These are phyloP conservation scores for Boletus pseudo-olivaceus DNA, from an alignment of 768 basidiomycete species.

Conservation along the genomic window DNA sequence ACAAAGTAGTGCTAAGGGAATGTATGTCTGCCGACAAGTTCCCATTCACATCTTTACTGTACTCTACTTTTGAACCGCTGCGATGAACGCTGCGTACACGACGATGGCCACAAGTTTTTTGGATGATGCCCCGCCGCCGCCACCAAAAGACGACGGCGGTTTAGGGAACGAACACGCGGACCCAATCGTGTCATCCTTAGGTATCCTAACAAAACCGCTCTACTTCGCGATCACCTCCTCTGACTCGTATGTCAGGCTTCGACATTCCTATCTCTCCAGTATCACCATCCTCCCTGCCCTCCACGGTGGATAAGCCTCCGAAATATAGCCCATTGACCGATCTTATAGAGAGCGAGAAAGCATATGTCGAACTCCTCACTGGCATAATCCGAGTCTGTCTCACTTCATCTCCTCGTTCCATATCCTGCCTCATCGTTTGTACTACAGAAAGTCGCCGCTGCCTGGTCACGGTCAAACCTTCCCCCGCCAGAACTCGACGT, in stretches of 20 bases:
- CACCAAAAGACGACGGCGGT: conserved; percentile 17
- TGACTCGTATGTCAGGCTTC: conserved; percentile 21
- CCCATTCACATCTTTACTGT: neutral
- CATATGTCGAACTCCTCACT: conserved; percentile 87
- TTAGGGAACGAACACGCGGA: neutral
- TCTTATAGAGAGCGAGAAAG: conserved; percentile 90
- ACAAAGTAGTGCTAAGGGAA: neutral
- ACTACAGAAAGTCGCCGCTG: conserved; percentile 90
- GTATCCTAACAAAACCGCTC: conserved; percentile 12
- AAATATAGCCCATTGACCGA: conserved; percentile 83
- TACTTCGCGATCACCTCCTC: conserved; percentile 6
- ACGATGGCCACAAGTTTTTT: neutral
- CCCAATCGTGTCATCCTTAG: conserved; percentile 20
- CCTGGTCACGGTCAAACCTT: conserved; percentile 94
- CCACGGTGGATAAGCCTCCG: conserved; percentile 48
- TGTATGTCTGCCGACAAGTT: neutral
- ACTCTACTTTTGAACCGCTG: too few relatives aligned
- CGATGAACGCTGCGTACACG: neutral
- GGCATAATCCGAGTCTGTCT: conserved; percentile 82
- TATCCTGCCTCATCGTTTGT: conserved; percentile 11
- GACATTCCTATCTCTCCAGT: conserved; percentile 21
- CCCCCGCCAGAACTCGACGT: conserved; percentile 88
- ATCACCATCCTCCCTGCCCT: conserved; percentile 20
- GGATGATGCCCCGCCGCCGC: conserved; percentile 11
- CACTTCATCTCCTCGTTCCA: neutral